phyloP scores from a whole-genome alignment of 768 basidiomycete genomes.

The Lactifluus echinatus region DNA sequence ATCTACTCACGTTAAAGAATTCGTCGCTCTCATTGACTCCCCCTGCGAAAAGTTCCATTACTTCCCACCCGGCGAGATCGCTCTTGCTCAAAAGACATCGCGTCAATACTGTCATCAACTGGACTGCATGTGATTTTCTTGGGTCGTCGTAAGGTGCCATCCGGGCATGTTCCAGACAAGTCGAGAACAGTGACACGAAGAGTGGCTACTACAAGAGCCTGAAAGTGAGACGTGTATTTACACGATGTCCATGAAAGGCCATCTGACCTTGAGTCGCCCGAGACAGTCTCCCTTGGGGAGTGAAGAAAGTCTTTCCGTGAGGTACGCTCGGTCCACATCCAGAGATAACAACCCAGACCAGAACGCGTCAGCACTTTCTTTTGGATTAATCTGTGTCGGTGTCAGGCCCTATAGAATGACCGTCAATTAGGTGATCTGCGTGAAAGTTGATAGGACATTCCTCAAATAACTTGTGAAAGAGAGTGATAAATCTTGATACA shows the following conservation, averaged over 20 bases:
- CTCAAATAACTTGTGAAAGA: slow-evolving; percentile 43
- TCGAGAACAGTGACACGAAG: slow-evolving; percentile 38
- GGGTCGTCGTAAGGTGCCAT: slow-evolving; percentile 29
- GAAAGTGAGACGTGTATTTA: slow-evolving; percentile 11
- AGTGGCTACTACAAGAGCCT: slow-evolving; percentile 38
- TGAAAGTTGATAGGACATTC: slow-evolving; percentile 19
- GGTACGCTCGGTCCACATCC: slow-evolving; percentile 41
- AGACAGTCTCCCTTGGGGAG: slow-evolving; percentile 44
- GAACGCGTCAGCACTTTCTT: slow-evolving; percentile 37
- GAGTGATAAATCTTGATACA: slow-evolving; percentile 40
- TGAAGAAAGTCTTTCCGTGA: slow-evolving; percentile 33
- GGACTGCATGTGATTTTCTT: slow-evolving; percentile 38
- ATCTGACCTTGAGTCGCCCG: slow-evolving; percentile 41
- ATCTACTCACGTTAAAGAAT: slow-evolving; percentile 42
- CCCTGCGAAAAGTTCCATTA: slow-evolving; percentile 61
- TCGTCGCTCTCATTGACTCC: slow-evolving; percentile 48
- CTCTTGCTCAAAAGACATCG: slow-evolving; percentile 45
- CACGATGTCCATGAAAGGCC: neutral
- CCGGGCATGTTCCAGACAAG: slow-evolving; percentile 36
- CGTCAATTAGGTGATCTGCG: neutral
- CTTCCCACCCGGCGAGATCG: slow-evolving; percentile 56
- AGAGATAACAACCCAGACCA: slow-evolving; percentile 46
- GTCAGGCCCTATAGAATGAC: slow-evolving; percentile 31
- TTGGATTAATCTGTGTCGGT: slow-evolving; percentile 37
- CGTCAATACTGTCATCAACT: slow-evolving; percentile 41